Conservation (phyloP, 805 yeast genomes). For the Pichia exigua region DNA sequence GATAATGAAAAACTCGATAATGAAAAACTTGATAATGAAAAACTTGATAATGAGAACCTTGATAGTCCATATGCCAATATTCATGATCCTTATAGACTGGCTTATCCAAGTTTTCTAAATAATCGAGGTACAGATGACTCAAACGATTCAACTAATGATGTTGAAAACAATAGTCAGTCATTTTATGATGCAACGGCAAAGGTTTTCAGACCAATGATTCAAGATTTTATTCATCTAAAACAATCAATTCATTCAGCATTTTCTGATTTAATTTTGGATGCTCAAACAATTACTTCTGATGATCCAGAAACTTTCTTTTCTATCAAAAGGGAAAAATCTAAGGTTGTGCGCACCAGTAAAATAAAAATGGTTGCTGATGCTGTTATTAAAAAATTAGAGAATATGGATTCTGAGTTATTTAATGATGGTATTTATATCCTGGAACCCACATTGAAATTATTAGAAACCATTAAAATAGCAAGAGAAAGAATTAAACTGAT, state of each 20-base stretch:
- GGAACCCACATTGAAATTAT: slow-evolving; percentile 27
- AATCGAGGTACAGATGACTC: slow-evolving; percentile 9
- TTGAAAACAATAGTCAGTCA: slow-evolving; percentile 13
- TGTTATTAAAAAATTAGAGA: slow-evolving; percentile 38
- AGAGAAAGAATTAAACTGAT: slow-evolving; percentile 30
- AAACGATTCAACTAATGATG: slow-evolving; percentile 6
- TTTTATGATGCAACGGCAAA: slow-evolving; percentile 30
- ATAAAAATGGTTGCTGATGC: slow-evolving; percentile 41
- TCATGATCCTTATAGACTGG: not conserved
- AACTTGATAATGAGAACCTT: no score
- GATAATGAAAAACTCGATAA: not conserved
- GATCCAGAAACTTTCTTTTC: slow-evolving; percentile 64
- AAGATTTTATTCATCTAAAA: slow-evolving; percentile 70
- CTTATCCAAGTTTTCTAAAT: not conserved
- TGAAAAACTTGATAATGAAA: no score
- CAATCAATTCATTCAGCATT: slow-evolving; percentile 62
- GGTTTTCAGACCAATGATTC: slow-evolving; percentile 36
- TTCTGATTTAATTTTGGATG: slow-evolving; percentile 51
- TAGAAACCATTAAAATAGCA: slow-evolving; percentile 32
- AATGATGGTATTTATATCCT: slow-evolving; percentile 30
- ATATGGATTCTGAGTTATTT: slow-evolving; percentile 24
- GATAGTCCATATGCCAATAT: not conserved
- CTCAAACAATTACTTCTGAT: slow-evolving; percentile 60
- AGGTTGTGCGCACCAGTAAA: not conserved
- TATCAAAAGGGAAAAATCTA: slow-evolving; percentile 30